These are phyloP conservation scores for Pseudozyma tsukubaensis DNA, from an alignment of 1,284 basidiomycete species.

Conservation along the genomic window DNA sequence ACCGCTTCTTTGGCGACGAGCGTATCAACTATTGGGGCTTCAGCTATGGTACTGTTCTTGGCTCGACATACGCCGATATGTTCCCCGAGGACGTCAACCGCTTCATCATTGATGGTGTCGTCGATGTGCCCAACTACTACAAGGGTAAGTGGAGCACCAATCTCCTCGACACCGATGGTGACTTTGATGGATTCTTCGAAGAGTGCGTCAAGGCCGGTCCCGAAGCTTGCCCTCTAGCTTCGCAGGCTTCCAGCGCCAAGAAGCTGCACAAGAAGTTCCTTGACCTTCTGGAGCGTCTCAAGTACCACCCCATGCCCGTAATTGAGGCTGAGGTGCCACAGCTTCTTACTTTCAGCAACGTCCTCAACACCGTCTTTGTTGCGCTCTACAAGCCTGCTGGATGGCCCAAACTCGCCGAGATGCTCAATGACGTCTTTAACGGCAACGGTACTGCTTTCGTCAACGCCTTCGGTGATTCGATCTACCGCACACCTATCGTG, in stretches of 20 bases:
- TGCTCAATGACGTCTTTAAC: slow-evolving; percentile 41
- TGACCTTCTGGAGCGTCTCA: slow-evolving; percentile 43
- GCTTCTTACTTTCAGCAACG: slow-evolving; percentile 45
- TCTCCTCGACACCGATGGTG: slow-evolving; percentile 39
- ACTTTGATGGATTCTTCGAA: slow-evolving; percentile 38
- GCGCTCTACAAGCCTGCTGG: slow-evolving; percentile 43
- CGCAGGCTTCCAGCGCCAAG: slow-evolving; percentile 17
- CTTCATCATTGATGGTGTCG: slow-evolving; percentile 53
- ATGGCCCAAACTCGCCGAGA: slow-evolving; percentile 43
- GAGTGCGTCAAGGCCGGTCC: slow-evolving; percentile 48
- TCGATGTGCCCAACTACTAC: slow-evolving; percentile 52
- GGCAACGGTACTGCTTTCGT: slow-evolving; percentile 46
- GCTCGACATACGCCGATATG: slow-evolving; percentile 51
- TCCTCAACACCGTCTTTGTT: slow-evolving; percentile 37
- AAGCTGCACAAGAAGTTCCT: slow-evolving; percentile 39
- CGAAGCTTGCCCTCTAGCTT: slow-evolving; percentile 38
- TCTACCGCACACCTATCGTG: slow-evolving; percentile 21
- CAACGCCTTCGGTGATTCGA: slow-evolving; percentile 37
- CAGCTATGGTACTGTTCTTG: slow-evolving; percentile 56
- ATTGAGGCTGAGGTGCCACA: slow-evolving; percentile 40
- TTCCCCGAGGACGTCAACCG: slow-evolving; percentile 52
- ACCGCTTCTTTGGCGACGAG: slow-evolving; percentile 46
- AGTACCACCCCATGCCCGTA: slow-evolving; percentile 39
- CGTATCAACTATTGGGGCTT: slow-evolving; percentile 54
- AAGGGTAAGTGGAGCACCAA: slow-evolving; percentile 41